These are phyloP conservation scores for Acarospora socialis DNA, from an alignment of 2,329 filamentous ascomycete species.

Conservation along the genomic window DNA sequence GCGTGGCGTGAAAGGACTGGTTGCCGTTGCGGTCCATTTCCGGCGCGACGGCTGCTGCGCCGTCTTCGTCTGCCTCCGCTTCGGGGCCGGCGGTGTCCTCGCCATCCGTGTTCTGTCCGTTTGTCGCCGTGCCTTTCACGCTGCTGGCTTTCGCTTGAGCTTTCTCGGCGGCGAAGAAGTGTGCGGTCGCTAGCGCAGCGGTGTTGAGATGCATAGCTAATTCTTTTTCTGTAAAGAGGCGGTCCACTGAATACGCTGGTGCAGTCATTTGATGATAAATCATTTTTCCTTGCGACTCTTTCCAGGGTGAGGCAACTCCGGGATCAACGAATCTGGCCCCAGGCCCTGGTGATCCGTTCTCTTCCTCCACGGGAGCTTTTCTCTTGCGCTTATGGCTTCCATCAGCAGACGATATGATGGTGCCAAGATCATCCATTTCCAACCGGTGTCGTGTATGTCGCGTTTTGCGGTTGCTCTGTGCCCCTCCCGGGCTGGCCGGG, in stretches of 20 bases:
- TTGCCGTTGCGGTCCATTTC: slow-evolving; percentile 49
- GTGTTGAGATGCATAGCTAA: slow-evolving; percentile 45
- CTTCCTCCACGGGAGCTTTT: slow-evolving; percentile 41
- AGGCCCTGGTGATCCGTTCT: slow-evolving; percentile 43
- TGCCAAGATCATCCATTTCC: slow-evolving; percentile 37
- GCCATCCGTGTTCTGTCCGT: slow-evolving; percentile 24
- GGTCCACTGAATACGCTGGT: slow-evolving; percentile 45
- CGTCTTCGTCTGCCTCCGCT: slow-evolving; percentile 25
- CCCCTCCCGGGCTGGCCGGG: slow-evolving; percentile 46
- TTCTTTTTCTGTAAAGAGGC: slow-evolving; percentile 55
- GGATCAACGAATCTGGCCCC: slow-evolving; percentile 26
- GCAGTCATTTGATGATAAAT: slow-evolving; percentile 43
- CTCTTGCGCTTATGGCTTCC: slow-evolving; percentile 43
- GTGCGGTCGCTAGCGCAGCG: slow-evolving; percentile 44
- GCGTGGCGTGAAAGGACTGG: slow-evolving; percentile 40
- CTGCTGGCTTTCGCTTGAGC: slow-evolving; percentile 23
- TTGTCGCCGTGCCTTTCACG: slow-evolving; percentile 23
- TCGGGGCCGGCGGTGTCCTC: slow-evolving; percentile 26
- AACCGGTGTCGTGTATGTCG: slow-evolving; percentile 44
- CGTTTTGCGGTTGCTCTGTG: slow-evolving; percentile 48
- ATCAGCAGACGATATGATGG: slow-evolving; percentile 30
- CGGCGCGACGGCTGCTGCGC: slow-evolving; percentile 28
- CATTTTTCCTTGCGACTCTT: slow-evolving; percentile 39
- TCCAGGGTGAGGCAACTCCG: slow-evolving; percentile 24
- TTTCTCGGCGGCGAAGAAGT: slow-evolving; percentile 42